Evolutionary conservation across 306 rosid species (phyloP).

Genomic region (Dicorynia guianensis): DNA sequence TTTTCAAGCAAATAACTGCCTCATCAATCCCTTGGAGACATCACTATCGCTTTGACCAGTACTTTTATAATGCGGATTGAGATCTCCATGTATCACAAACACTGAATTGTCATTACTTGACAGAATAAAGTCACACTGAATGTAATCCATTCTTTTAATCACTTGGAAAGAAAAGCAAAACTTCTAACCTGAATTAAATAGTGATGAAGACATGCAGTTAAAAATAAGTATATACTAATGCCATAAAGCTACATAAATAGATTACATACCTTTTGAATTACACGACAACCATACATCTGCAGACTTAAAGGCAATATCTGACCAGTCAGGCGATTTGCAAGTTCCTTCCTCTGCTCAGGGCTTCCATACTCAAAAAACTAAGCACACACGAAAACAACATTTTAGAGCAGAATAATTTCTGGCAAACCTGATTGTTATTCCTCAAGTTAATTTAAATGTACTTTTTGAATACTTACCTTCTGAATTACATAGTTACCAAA

Average conservation of each 20-base stretch:
- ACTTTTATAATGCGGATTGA: background rate
- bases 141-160: background rate
- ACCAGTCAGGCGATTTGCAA: slow-evolving; percentile 46
- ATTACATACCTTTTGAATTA: slow-evolving; percentile 51
- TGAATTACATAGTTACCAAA: slow-evolving; percentile 58
- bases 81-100: background rate
- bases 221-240: slow-evolving; percentile 22
- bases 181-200: slow-evolving; percentile 17
- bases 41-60: background rate
- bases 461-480: slow-evolving; percentile 41
- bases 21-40: background rate
- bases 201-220: slow-evolving; percentile 7
- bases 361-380: slow-evolving; percentile 59
- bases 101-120: slow-evolving; percentile 7
- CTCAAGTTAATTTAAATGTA: slow-evolving; percentile 1
- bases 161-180: background rate
- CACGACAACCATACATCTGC: slow-evolving; percentile 60
- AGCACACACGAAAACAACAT: background rate
- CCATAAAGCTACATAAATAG: slow-evolving; percentile 28
- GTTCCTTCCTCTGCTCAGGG: slow-evolving; percentile 51
- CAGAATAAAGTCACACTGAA: background rate
- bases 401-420: slow-evolving; percentile 11
- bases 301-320: slow-evolving; percentile 53
- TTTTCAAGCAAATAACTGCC: background rate
- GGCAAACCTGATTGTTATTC: slow-evolving; percentile 7